A percentile compares a stretch with the other conserved stretches of the same genome.
phyloP scores from a whole-genome alignment of 768 basidiomycete species.

The Leucosporidium creatinivorum region DNA sequence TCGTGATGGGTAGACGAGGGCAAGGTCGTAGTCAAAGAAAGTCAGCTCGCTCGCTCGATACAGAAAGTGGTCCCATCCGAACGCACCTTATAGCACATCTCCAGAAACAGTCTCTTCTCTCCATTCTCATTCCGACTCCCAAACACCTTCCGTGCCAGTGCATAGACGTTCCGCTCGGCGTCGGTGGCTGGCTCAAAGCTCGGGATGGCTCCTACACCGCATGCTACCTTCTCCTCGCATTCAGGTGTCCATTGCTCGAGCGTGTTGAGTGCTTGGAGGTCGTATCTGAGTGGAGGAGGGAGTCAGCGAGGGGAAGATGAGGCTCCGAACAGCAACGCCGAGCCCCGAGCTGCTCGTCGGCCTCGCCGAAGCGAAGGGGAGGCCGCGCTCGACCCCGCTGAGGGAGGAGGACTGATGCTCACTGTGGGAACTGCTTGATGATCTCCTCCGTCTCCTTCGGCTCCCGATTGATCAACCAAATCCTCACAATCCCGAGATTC shows the following conservation, averaged over 20 bases:
- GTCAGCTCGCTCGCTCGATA: background rate
- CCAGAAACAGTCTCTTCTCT: slow-evolving; percentile 1
- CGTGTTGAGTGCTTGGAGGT: slow-evolving; percentile 12
- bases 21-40: background rate
- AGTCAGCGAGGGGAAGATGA: background rate
- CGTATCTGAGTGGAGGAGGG: slow-evolving; percentile 8
- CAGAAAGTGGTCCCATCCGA: background rate
- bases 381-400: no score
- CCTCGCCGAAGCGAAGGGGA: background rate
- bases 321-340: background rate
- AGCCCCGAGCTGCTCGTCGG: background rate
- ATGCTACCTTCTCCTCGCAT: background rate
- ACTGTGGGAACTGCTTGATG: background rate
- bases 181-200: slow-evolving; percentile 18
- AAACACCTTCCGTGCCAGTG: slow-evolving; percentile 16
- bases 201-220: slow-evolving; percentile 27
- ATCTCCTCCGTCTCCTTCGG: slow-evolving; percentile 15
- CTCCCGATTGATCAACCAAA: slow-evolving; percentile 35
- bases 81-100: slow-evolving; percentile 29
- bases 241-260: slow-evolving; percentile 11
- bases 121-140: background rate
- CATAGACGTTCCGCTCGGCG: slow-evolving; percentile 27
- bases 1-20: background rate
- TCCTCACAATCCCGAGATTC: slow-evolving; percentile 18
- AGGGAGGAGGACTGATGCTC: no score